phyloP scores from a whole-genome alignment of 2,329 filamentous ascomycete genomes.

The Claviceps citrina region DNA sequence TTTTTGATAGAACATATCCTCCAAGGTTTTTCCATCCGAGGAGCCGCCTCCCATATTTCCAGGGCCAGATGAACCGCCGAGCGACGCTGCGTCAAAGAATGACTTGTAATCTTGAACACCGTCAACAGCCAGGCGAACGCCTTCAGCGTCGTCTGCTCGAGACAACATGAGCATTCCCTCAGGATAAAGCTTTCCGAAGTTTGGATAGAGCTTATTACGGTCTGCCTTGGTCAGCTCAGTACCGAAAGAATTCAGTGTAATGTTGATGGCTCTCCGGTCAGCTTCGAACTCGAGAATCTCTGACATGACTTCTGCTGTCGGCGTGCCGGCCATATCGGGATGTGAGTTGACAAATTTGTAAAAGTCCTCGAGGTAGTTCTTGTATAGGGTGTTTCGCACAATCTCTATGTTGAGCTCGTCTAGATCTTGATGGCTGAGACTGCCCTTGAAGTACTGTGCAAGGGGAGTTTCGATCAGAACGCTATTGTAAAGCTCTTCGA shows the following conservation, averaged over 20 bases:
- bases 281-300: slow-evolving; percentile 95
- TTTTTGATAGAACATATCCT: slow-evolving; percentile 98
- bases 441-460: slow-evolving; percentile 94
- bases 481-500: slow-evolving; percentile 96
- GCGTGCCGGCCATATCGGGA: slow-evolving; percentile 71
- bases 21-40: slow-evolving; percentile 72
- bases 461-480: slow-evolving; percentile 93
- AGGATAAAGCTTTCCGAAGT: slow-evolving; percentile 78
- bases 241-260: slow-evolving; percentile 95
- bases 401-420: slow-evolving; percentile 99
- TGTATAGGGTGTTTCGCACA: slow-evolving; percentile 94
- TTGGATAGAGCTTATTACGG: slow-evolving; percentile 90
- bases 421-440: slow-evolving; percentile 85
- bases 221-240: slow-evolving; percentile 90
- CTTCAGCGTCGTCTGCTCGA: slow-evolving; percentile 85
- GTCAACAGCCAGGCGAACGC: slow-evolving; percentile 83
- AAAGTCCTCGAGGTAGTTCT: slow-evolving; percentile 98
- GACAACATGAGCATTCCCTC: slow-evolving; percentile 93
- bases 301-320: slow-evolving; percentile 86
- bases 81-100: slow-evolving; percentile 84
- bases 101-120: slow-evolving; percentile 85
- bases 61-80: slow-evolving; percentile 54
- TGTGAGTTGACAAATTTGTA: slow-evolving; percentile 86
- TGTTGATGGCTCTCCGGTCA: slow-evolving; percentile 93
- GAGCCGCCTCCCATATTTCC: slow-evolving; percentile 76